These are phyloP conservation scores for Phytophthora aleatoria DNA, from an alignment of 352 stramenopile genomes.

Conservation along the genomic window DNA sequence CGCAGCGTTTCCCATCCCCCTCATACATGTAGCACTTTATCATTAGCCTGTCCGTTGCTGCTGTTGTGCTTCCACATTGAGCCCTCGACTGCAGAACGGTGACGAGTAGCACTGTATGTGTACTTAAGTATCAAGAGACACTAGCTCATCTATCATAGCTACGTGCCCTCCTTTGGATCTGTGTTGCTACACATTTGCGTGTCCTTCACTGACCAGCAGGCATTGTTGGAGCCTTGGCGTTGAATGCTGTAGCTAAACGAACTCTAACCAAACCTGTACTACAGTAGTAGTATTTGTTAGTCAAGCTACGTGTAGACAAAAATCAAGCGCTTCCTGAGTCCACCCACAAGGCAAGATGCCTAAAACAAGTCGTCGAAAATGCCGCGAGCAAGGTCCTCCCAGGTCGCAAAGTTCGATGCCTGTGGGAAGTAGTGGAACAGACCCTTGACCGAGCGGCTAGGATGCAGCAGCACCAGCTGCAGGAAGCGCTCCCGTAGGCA, in stretches of 20 bases:
- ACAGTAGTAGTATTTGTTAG: slow-evolving; percentile 5
- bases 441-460: slow-evolving; percentile 69
- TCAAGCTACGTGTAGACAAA: background rate
- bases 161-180: background rate
- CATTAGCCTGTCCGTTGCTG: slow-evolving; percentile 24
- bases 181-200: background rate
- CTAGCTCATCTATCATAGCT: slow-evolving; percentile 19
- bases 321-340: no score
- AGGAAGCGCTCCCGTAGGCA: slow-evolving; percentile 68
- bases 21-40: slow-evolving; percentile 54
- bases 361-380: slow-evolving; percentile 71
- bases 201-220: background rate
- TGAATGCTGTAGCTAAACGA: background rate
- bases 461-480: slow-evolving; percentile 76
- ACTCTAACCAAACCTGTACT: slow-evolving; percentile 3
- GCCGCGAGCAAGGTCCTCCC: slow-evolving; percentile 62
- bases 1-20: slow-evolving; percentile 2
- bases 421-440: slow-evolving; percentile 77
- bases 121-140: background rate
- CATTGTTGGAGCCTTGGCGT: no score
- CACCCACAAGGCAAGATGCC: no score
- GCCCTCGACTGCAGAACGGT: slow-evolving; percentile 22
- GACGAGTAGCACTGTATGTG: slow-evolving; percentile 10
- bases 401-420: slow-evolving; percentile 40
- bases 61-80: slow-evolving; percentile 29